Conservation (phyloP, 1,284 basidiomycete genomes). For the Trichosporon ovoides region DNA sequence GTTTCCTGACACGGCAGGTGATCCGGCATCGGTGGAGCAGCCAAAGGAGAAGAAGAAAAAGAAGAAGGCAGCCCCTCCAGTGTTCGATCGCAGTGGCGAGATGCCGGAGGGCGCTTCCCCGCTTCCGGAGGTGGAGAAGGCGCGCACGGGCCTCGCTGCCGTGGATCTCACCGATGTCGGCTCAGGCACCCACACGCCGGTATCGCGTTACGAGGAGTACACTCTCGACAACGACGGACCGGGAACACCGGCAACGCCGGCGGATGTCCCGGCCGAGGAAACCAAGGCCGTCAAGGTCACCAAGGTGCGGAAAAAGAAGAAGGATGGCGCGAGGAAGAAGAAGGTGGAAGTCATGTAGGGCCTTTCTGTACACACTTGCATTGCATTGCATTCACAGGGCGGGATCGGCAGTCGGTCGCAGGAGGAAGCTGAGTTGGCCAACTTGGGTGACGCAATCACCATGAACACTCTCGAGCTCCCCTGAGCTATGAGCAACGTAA, state of each 20-base stretch:
- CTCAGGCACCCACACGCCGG: not conserved
- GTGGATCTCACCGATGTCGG: constrained; percentile 18
- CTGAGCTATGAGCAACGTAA: no score
- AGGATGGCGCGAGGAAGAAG: constrained; percentile 26
- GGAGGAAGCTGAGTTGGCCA: no score
- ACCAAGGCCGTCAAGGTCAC: constrained; percentile 44
- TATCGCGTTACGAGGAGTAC: constrained; percentile 58
- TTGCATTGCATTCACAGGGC: not conserved
- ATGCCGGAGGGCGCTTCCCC: constrained; percentile 64
- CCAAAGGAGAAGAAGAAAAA: constrained; percentile 18
- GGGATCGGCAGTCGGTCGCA: no score
- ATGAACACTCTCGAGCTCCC: no score
- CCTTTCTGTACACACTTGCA: not conserved
- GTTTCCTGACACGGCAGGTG: constrained; percentile 46
- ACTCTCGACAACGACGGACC: constrained; percentile 52
- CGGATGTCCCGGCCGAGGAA: constrained; percentile 27
- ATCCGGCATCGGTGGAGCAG: constrained; percentile 4
- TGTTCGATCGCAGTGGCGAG: constrained; percentile 71
- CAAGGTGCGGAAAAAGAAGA: constrained; percentile 42
- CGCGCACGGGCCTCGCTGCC: constrained; percentile 42
- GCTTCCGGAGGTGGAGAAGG: not conserved
- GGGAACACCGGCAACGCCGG: constrained; percentile 34
- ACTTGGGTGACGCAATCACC: no score
- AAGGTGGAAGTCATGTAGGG: not conserved
- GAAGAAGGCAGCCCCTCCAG: constrained; percentile 28